Percentiles rank a stretch among this genome's conserved stretches.
phyloP scores from a whole-genome alignment of 305 asterid genomes.

The Fraxinus ornus region DNA sequence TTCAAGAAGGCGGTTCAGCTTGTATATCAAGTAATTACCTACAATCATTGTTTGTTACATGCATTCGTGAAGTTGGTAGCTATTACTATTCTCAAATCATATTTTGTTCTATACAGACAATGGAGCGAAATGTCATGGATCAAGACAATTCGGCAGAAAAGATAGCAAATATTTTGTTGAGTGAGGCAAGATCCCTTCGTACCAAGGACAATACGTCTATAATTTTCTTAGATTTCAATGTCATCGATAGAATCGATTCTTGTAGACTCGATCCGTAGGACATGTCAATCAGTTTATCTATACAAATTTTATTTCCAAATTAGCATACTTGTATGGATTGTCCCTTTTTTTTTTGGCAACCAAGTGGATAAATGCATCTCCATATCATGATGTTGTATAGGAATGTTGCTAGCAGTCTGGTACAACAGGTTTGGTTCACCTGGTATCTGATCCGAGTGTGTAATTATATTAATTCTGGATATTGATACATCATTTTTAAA shows the following conservation, averaged over 20 bases:
- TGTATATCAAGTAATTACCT: conserved; percentile 60
- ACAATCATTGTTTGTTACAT: not conserved
- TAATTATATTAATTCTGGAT: no score
- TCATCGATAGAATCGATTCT: conserved; percentile 38
- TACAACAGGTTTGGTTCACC: not conserved
- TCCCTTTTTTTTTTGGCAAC: not conserved
- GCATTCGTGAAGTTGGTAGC: not conserved
- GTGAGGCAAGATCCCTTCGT: conserved; percentile 78
- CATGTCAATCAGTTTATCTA: conserved; percentile 22
- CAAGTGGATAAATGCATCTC: conserved; percentile 13
- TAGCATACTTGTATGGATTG: conserved; percentile 23
- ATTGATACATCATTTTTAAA: no score
- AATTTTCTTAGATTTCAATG: conserved; percentile 72
- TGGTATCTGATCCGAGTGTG: not conserved
- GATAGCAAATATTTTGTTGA: conserved; percentile 67
- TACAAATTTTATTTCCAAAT: conserved; percentile 22
- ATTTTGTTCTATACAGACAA: conserved; percentile 39
- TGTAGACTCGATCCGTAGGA: conserved; percentile 45
- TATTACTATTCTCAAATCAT: not conserved
- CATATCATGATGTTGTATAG: conserved; percentile 29
- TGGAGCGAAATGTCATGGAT: conserved; percentile 45
- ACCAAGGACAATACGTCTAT: conserved; percentile 90
- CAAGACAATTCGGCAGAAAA: conserved; percentile 54
- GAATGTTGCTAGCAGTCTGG: conserved; percentile 11
- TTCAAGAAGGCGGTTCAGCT: conserved; percentile 80